Base-by-base conservation (phyloP, 192 early-diverging fungal species). In the Thamnidium elegans region DNA sequence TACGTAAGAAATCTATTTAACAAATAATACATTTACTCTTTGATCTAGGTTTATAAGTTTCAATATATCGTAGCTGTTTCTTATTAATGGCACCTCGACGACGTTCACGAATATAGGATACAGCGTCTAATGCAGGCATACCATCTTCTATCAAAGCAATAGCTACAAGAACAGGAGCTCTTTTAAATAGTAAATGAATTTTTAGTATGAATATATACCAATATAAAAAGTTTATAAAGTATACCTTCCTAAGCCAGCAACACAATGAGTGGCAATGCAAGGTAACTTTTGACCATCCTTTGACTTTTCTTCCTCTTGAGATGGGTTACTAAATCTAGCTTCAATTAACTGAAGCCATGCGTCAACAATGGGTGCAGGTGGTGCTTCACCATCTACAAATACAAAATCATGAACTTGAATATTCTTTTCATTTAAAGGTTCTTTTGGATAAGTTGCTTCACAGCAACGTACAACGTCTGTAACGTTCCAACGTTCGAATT, bases 381-480 rank as follows among this genome's bases (percentile, higher is more conserved):
- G 91, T 7, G 82, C 79, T 43, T 87, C 89, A 44, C 86, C 89
- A 63, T 90, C 88, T 3, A 78, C 79, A 76, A 86, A 90, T 3
- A 86, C 78, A 84, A 84, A 88, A 64, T 90, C 84, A 77, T 89
- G 84, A 7, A 91, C 85, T 62, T 79, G 63, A 63, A 94, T 89
- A 30, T 84, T 85, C 23, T 81, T 70, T 32, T 72, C 68, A 8
- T 69, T 73, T 36, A 91, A 56, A 6, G 76, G 69, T 9, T 72
- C 76, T 9, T 73, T 82, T 20, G 79, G 66, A 72, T 94, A 94
- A n/a, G 92, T 91, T 4, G 92, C 89, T 53, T 94, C 90, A 65
- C 92, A 92, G 1, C 87, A 89, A n/a, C 92, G 81, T 14, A 94
- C 90, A 11, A 94, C 88, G 52, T 94, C 90, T 14, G 80, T 88